Percentiles rank a stretch among this genome's conserved stretches.
Conservation (phyloP, 768 basidiomycete species). For the Russula dissimulans region DNA sequence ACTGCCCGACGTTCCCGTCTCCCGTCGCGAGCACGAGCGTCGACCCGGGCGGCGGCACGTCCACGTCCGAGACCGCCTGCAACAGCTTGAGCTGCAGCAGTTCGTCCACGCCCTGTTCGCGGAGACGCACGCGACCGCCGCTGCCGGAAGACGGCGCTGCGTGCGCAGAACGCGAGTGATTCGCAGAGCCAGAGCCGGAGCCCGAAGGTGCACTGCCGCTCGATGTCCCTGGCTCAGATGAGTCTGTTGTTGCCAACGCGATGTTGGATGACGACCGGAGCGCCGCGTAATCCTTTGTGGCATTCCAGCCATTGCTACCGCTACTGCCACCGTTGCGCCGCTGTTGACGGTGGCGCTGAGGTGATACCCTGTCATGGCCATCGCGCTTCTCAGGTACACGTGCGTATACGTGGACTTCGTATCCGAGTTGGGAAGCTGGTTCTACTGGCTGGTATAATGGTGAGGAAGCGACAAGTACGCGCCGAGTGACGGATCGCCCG, state of each 20-base stretch:
- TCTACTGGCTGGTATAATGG: conserved; percentile 81
- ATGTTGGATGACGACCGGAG: conserved; percentile 17
- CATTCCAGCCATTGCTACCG: conserved; percentile 14
- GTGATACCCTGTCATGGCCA: conserved; percentile 45
- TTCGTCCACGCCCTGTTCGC: conserved; percentile 95
- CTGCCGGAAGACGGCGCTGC: conserved; percentile 14
- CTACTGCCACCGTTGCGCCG: conserved; percentile 17
- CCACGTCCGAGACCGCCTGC: conserved; percentile 68
- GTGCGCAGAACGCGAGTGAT: conserved; percentile 15
- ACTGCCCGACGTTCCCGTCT: conserved; percentile 87
- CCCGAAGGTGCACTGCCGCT: conserved; percentile 16
- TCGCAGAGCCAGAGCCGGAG: not conserved
- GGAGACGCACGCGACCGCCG: conserved; percentile 46
- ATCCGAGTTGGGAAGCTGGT: conserved; percentile 59
- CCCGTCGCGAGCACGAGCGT: conserved; percentile 91
- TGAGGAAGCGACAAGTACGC: conserved; percentile 72
- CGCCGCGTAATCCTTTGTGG: conserved; percentile 20
- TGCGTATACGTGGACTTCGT: conserved; percentile 60
- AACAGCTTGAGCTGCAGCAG: conserved; percentile 87
- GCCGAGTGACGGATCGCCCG: conserved; percentile 63
- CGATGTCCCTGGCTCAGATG: conserved; percentile 23
- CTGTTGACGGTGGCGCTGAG: conserved; percentile 23
- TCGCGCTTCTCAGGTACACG: conserved; percentile 63
- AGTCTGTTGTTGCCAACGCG: conserved; percentile 25
- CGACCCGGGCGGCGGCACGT: conserved; percentile 51